Evolutionary conservation across 1,139 yeast species (phyloP).

Genomic region (Lizanozyma gosingica): DNA sequence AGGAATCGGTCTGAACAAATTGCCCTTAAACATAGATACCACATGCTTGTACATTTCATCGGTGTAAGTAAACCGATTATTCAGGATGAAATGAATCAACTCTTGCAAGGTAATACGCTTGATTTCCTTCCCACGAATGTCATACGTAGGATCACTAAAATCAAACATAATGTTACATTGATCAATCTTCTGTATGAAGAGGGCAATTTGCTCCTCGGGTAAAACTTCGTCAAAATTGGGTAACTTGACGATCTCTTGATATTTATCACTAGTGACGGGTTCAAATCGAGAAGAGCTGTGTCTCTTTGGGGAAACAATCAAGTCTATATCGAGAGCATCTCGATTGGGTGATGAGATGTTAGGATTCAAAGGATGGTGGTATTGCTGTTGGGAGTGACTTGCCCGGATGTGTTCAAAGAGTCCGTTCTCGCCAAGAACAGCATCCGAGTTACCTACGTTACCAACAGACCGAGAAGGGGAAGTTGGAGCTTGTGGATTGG

Average conservation of each 20-base stretch:
- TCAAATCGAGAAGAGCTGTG: constrained; percentile 93
- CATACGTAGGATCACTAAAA: constrained; percentile 87
- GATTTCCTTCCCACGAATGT: constrained; percentile 86
- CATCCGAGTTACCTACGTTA: constrained; percentile 1
- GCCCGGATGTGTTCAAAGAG: constrained; percentile 6
- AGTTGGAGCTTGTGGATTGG: constrained; percentile 4
- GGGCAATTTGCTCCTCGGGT: constrained; percentile 72
- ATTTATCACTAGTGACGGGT: constrained; percentile 57
- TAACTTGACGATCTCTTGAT: constrained; percentile 62
- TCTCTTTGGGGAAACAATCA: constrained; percentile 67
- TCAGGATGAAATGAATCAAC: constrained; percentile 77
- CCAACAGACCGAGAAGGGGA: constrained; percentile 9
- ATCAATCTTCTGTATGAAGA: constrained; percentile 81
- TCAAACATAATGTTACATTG: constrained; percentile 94
- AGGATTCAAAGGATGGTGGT: constrained; percentile 27
- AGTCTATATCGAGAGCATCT: constrained; percentile 37
- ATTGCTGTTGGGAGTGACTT: constrained; percentile 20
- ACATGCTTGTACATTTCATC: constrained; percentile 88
- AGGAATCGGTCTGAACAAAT: constrained; percentile 90
- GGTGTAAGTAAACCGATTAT: constrained; percentile 74
- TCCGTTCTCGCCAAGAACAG: constrained; percentile 5
- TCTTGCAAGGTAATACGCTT: constrained; percentile 83
- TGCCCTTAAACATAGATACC: constrained; percentile 80
- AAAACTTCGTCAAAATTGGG: constrained; percentile 89
- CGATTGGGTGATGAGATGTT: constrained; percentile 37